Evolutionary conservation across 164 flowering plant species (phyloP).

Genomic region (Warburgia ugandensis): DNA sequence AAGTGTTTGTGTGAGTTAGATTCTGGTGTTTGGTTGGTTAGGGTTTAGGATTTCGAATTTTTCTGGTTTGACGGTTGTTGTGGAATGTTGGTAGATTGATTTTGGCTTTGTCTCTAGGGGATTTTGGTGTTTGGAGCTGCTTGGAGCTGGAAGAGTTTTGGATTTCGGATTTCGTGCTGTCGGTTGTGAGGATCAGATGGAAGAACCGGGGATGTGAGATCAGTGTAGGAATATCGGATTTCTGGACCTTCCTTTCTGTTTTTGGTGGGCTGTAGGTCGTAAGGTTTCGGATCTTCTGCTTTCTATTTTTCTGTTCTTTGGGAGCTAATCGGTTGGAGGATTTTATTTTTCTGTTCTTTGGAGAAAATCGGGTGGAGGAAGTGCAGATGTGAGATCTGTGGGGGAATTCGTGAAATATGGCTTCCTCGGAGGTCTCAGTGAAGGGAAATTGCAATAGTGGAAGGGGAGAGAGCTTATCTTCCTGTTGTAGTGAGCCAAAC

Average conservation of each 20-base stretch:
- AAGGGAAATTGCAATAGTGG: constrained; percentile 29
- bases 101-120: background rate
- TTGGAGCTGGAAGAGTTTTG: constrained; percentile 2
- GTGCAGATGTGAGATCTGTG: constrained; percentile 51
- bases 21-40: background rate
- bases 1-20: background rate
- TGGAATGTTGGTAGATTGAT: constrained; percentile 3
- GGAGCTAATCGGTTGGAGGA: no score
- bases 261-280: background rate
- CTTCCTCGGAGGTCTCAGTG: constrained; percentile 47
- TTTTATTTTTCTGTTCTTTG: no score
- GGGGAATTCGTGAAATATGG: constrained; percentile 25
- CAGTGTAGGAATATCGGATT: no score
- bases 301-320: no score
- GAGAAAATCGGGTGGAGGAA: background rate
- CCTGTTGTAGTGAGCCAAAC: constrained; percentile 31
- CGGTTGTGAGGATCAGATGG: background rate
- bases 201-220: background rate
- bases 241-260: no score
- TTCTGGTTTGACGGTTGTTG: background rate
- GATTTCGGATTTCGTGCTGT: background rate
- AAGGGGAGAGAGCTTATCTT: constrained; percentile 28
- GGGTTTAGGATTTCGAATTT: constrained; percentile 6
- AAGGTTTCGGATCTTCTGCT: background rate
- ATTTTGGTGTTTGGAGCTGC: background rate